These are phyloP conservation scores for Xylaria sp. DNA, from an alignment of 2,329 filamentous ascomycete species.

Conservation along the genomic window DNA sequence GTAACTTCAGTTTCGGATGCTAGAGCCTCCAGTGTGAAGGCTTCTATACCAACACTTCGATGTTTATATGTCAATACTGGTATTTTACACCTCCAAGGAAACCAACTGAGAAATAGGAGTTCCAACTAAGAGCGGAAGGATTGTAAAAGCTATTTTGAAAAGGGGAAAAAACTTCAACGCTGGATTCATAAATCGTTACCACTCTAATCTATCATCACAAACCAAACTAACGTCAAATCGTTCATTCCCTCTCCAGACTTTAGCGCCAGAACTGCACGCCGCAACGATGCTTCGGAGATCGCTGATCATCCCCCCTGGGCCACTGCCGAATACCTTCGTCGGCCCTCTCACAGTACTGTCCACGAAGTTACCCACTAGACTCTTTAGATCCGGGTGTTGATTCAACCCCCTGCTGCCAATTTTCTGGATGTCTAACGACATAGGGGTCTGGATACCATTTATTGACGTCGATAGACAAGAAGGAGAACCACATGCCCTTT, in stretches of 20 bases:
- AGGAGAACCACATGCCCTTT: conserved; percentile 36
- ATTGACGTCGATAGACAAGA: conserved; percentile 39
- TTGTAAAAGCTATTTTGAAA: background rate
- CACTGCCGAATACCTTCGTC: conserved; percentile 69
- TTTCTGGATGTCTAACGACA: conserved; percentile 47
- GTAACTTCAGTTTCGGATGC: too few relatives aligned
- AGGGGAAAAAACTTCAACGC: background rate
- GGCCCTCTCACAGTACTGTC: conserved; percentile 58
- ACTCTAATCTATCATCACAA: conserved; percentile 70
- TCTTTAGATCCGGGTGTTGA: conserved; percentile 58
- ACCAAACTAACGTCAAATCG: conserved; percentile 66
- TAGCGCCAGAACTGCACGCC: conserved; percentile 60
- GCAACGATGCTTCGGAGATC: conserved; percentile 67
- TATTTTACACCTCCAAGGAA: too few relatives aligned
- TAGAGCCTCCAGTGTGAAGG: too few relatives aligned
- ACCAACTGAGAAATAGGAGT: too few relatives aligned
- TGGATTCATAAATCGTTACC: conserved; percentile 47
- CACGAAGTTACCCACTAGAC: conserved; percentile 62
- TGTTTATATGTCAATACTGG: too few relatives aligned
- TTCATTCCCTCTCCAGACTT: conserved; percentile 69
- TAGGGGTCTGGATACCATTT: conserved; percentile 35
- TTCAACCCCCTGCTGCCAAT: conserved; percentile 47
- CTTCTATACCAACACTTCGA: too few relatives aligned
- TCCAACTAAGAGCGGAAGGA: too few relatives aligned
- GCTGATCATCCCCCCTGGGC: conserved; percentile 69